A percentile compares a stretch with the other conserved stretches of the same genome.
phyloP scores from a whole-genome alignment of 306 rosid species.

The Chamaecrista fasciculata region DNA sequence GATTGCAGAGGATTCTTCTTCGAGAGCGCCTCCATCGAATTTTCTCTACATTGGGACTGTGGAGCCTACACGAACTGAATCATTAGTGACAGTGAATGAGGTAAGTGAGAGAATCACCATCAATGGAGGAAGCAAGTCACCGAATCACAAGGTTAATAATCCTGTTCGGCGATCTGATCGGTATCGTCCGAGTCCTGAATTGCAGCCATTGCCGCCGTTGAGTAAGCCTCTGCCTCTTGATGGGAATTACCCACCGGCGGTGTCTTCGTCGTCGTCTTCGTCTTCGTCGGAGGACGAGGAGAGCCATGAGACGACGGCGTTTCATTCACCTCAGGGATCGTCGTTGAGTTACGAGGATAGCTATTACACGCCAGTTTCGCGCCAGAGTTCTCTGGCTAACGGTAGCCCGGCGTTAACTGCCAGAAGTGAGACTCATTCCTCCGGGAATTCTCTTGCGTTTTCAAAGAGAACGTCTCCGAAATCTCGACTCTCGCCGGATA shows the following conservation, averaged over 20 bases:
- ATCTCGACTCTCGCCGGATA: constrained; percentile 54
- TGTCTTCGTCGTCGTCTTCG: constrained; percentile 37
- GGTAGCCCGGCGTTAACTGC: constrained; percentile 29
- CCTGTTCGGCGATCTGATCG: constrained; percentile 62
- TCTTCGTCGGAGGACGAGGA: constrained; percentile 43
- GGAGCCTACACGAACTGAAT: constrained; percentile 51
- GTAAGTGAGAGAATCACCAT: no score
- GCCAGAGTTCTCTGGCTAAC: constrained; percentile 41
- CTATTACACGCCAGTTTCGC: constrained; percentile 67
- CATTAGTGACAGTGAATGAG: constrained; percentile 26
- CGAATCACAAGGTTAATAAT: constrained; percentile 52
- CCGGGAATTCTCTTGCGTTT: constrained; percentile 41
- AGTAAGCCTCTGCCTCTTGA: constrained; percentile 37
- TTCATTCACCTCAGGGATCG: constrained; percentile 69
- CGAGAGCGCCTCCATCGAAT: constrained; percentile 53
- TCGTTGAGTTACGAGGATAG: constrained; percentile 55
- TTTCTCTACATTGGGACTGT: constrained; percentile 83
- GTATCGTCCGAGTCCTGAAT: constrained; percentile 87
- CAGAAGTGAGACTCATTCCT: constrained; percentile 3
- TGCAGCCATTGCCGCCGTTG: constrained; percentile 82
- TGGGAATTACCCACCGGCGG: constrained; percentile 47
- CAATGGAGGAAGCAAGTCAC: constrained; percentile 43
- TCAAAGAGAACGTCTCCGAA: constrained; percentile 87
- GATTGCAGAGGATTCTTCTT: constrained; percentile 30
- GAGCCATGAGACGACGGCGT: constrained; percentile 62